Percentiles rank a stretch among this genome's conserved stretches.
Evolutionary conservation across 176 grass and related monocot genomes (phyloP).

Genomic region (Phragmites australis): DNA sequence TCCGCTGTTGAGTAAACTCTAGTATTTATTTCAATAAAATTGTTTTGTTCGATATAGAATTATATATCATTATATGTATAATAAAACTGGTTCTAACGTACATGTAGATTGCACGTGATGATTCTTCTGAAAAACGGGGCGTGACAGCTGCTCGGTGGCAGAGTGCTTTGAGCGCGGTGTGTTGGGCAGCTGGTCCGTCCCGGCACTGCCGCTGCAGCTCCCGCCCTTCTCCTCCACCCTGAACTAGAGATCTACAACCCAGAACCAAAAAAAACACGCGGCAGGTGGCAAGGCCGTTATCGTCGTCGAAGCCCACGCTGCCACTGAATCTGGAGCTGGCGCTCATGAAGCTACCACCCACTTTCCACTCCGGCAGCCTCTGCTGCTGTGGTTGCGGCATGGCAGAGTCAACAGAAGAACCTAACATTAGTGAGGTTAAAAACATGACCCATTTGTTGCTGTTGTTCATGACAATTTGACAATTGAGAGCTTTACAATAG

Average conservation of each 20-base stretch:
- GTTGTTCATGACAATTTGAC: not conserved
- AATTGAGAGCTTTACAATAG: not conserved
- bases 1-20: too few species aligned
- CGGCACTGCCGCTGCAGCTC: slow-evolving; percentile 64
- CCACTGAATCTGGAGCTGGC: slow-evolving; percentile 68
- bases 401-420: too few species aligned
- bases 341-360: slow-evolving; percentile 57
- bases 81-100: too few species aligned
- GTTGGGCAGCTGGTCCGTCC: slow-evolving; percentile 72
- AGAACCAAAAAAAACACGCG: not conserved
- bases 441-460: too few species aligned
- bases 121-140: too few species aligned
- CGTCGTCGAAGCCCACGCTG: slow-evolving; percentile 67
- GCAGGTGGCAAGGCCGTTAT: too few species aligned
- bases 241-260: slow-evolving; percentile 45
- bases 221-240: slow-evolving; percentile 69
- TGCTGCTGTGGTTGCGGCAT: slow-evolving; percentile 29
- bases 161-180: slow-evolving; percentile 95
- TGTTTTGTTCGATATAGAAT: too few species aligned
- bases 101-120: too few species aligned
- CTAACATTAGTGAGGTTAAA: too few species aligned
- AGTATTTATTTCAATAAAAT: too few species aligned
- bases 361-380: slow-evolving; percentile 47
- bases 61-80: too few species aligned
- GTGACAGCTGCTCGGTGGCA: slow-evolving; percentile 90